Evolutionary conservation across 495 filamentous ascomycete genomes (phyloP).

Genomic region (Penicillium atrosanguineum): DNA sequence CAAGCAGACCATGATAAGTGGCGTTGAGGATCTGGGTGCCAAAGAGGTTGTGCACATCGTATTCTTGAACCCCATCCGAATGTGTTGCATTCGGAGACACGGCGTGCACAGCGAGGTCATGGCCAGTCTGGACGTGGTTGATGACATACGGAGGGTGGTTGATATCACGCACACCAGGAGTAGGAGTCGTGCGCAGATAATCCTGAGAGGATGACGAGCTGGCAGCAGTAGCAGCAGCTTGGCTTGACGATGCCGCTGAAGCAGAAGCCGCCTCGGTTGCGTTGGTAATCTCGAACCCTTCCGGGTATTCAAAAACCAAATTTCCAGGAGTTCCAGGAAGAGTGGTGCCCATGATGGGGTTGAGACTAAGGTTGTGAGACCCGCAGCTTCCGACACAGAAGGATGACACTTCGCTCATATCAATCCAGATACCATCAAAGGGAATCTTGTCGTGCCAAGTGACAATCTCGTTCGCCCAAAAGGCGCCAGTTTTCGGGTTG

Average conservation of each 20-base stretch:
- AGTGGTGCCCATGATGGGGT: constrained; percentile 61
- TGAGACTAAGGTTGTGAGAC: constrained; percentile 61
- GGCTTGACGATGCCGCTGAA: constrained; percentile 50
- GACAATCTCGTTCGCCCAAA: constrained; percentile 70
- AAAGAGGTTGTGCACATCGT: constrained; percentile 77
- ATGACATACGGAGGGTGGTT: constrained; percentile 80
- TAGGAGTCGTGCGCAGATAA: constrained; percentile 64
- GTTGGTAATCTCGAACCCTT: constrained; percentile 70
- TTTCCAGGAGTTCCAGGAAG: constrained; percentile 67
- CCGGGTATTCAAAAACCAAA: constrained; percentile 62
- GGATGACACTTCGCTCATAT: constrained; percentile 67
- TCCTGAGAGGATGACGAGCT: constrained; percentile 37
- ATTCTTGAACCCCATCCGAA: constrained; percentile 66
- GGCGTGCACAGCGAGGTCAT: constrained; percentile 72
- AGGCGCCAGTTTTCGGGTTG: constrained; percentile 54
- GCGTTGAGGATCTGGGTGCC: constrained; percentile 77
- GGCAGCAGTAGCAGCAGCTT: constrained; percentile 36
- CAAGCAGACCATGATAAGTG: constrained; percentile 70
- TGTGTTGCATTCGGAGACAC: constrained; percentile 79
- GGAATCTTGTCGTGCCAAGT: constrained; percentile 57
- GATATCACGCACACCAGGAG: constrained; percentile 67
- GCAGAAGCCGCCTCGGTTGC: constrained; percentile 63
- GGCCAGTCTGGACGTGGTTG: constrained; percentile 65
- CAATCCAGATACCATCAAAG: constrained; percentile 62
- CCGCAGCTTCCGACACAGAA: constrained; percentile 84